Conservation (phyloP, 345 rosid species). For the Salix dunnii region DNA sequence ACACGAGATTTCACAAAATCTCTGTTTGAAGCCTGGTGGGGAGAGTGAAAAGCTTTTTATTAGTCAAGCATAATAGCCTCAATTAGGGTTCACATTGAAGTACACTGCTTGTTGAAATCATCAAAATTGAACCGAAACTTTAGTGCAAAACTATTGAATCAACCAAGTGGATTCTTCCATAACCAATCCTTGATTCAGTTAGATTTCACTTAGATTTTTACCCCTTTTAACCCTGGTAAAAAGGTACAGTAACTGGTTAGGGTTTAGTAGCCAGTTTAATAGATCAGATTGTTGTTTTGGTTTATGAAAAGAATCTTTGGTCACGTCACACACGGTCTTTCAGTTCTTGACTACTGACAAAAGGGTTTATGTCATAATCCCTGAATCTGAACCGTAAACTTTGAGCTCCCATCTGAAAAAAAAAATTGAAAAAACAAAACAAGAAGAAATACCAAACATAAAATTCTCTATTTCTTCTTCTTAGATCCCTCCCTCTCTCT, state of each 20-base stretch:
- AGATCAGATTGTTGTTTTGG: slow-evolving; percentile 38
- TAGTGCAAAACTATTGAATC: slow-evolving; percentile 21
- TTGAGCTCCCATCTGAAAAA: background rate
- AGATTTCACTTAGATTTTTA: slow-evolving; percentile 7
- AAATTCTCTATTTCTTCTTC: background rate
- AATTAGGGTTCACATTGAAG: slow-evolving; percentile 29
- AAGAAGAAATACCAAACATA: background rate
- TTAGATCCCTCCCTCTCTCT: slow-evolving; percentile 21
- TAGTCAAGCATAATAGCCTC: slow-evolving; percentile 20
- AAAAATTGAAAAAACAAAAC: background rate
- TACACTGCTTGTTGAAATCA: slow-evolving; percentile 25
- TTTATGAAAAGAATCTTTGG: slow-evolving; percentile 60
- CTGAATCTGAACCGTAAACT: slow-evolving; percentile 25
- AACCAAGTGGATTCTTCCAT: slow-evolving; percentile 21
- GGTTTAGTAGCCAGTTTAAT: slow-evolving; percentile 37
- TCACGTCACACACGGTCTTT: slow-evolving; percentile 65
- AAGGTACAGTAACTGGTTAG: slow-evolving; percentile 20
- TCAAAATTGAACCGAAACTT: slow-evolving; percentile 15
- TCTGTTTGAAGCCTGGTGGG: slow-evolving; percentile 24
- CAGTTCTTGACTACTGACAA: slow-evolving; percentile 59
- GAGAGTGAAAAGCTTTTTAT: background rate
- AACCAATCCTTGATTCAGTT: slow-evolving; percentile 23
- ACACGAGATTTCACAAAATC: slow-evolving; percentile 29
- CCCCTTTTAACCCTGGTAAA: background rate
- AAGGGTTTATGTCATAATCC: slow-evolving; percentile 48